phyloP scores from a whole-genome alignment of 106 monocot genomes.

The Agapanthus africanus region DNA sequence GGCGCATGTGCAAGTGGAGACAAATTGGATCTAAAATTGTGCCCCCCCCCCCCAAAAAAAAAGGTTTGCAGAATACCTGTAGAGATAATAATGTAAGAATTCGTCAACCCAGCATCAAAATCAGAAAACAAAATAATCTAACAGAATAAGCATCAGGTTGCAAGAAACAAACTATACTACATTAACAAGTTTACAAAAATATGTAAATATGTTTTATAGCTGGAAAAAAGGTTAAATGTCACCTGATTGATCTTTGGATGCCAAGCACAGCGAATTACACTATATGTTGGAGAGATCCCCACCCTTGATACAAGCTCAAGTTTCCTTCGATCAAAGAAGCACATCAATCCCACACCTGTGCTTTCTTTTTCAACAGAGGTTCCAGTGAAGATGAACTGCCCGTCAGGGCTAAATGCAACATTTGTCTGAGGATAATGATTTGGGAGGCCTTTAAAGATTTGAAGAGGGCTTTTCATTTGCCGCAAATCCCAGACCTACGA shows the following conservation, averaged over 20 bases:
- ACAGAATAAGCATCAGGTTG: neutral
- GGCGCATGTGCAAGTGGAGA: no score
- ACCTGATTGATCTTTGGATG: conserved; percentile 90
- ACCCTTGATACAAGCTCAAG: conserved; percentile 84
- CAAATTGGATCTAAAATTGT: no score
- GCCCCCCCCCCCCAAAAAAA: no score
- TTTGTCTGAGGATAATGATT: conserved; percentile 94
- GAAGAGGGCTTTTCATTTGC: conserved; percentile 59
- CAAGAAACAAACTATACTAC: neutral
- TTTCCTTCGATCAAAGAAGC: conserved; percentile 82
- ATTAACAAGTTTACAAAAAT: neutral
- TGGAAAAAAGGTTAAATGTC: neutral
- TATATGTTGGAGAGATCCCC: conserved; percentile 62
- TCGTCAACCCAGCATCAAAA: neutral
- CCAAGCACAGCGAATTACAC: conserved; percentile 82
- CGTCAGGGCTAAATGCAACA: conserved; percentile 89
- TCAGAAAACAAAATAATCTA: neutral
- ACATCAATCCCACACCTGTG: conserved; percentile 60
- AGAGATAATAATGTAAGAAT: neutral
- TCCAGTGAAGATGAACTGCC: conserved; percentile 81
- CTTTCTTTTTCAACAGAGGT: conserved; percentile 84
- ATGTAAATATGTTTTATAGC: neutral
- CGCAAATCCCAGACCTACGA: conserved; percentile 87
- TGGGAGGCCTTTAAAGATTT: conserved; percentile 73
- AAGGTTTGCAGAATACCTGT: no score